Conservation (phyloP, 768 basidiomycete genomes). For the Naganishia friedmannii region DNA sequence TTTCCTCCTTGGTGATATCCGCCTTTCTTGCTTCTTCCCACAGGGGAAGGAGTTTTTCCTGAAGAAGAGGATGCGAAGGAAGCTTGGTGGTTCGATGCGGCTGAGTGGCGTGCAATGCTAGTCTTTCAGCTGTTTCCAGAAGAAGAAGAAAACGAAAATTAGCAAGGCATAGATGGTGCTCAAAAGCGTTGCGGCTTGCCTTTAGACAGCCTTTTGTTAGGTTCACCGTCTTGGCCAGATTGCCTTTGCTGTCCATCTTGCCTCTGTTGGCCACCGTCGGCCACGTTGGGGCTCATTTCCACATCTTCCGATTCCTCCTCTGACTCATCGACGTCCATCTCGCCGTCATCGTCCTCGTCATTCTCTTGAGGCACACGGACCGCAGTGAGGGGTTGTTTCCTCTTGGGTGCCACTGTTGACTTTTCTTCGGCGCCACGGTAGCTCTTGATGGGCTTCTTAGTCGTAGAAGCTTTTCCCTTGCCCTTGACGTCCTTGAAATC, state of each 20-base stretch:
- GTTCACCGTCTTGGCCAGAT: slow-evolving; percentile 10
- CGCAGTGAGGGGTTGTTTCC: slow-evolving; percentile 29
- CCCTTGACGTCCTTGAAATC: slow-evolving; percentile 39
- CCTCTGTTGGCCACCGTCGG: slow-evolving; percentile 26
- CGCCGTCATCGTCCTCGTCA: slow-evolving; percentile 38
- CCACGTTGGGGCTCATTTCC: slow-evolving; percentile 30
- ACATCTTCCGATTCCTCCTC: slow-evolving; percentile 33
- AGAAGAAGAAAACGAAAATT: not conserved
- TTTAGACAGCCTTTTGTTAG: slow-evolving; percentile 39
- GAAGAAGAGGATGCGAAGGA: slow-evolving; percentile 47
- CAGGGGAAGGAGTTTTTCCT: slow-evolving; percentile 46
- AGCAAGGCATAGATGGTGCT: not conserved
- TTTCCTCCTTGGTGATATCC: slow-evolving; percentile 62
- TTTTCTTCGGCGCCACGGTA: slow-evolving; percentile 15
- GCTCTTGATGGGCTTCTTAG: slow-evolving; percentile 20
- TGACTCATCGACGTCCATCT: slow-evolving; percentile 37
- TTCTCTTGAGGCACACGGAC: slow-evolving; percentile 31
- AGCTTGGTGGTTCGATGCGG: slow-evolving; percentile 49
- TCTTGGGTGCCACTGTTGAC: slow-evolving; percentile 9
- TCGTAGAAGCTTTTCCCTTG: slow-evolving; percentile 37
- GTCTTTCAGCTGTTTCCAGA: slow-evolving; percentile 35
- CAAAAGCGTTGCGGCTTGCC: slow-evolving; percentile 8
- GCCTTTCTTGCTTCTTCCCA: slow-evolving; percentile 50
- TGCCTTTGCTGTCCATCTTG: not conserved
- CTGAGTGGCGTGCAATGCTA: slow-evolving; percentile 48